A percentile compares a stretch with the other conserved stretches of the same genome.
Conservation (phyloP, 768 basidiomycete species). For the Gloeopeniophorella convolvens region DNA sequence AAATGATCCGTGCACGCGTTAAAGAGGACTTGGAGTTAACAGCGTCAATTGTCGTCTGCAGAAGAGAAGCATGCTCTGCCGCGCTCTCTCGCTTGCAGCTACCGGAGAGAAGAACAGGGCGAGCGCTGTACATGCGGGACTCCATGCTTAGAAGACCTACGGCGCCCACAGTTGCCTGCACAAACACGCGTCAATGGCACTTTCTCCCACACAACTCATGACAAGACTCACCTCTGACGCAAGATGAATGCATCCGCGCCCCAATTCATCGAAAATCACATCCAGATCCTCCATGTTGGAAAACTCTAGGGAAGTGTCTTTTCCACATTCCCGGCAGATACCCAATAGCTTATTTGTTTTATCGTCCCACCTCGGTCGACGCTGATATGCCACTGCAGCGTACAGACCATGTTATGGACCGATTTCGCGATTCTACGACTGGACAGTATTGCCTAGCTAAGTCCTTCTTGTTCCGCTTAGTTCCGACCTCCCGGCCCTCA, state of each 20-base stretch:
- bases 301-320: background rate
- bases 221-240: background rate
- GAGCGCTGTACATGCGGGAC: background rate
- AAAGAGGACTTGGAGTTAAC: background rate
- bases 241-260: background rate
- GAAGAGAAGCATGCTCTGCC: background rate
- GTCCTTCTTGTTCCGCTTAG: no score
- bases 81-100: background rate
- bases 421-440: no score
- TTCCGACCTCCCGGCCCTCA: no score
- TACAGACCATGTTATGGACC: no score
- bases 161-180: constrained; percentile 6
- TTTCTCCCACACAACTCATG: no score
- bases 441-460: no score
- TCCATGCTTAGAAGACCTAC: background rate
- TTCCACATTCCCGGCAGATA: background rate
- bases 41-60: background rate
- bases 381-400: no score
- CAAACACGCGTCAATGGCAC: background rate
- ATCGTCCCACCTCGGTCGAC: background rate
- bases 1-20: no score
- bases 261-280: background rate
- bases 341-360: constrained; percentile 3
- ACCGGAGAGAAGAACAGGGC: background rate
- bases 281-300: background rate